Percentiles rank a stretch among this genome's conserved stretches.
Conservation (phyloP, 306 rosid genomes). For the Glycine latifolia region DNA sequence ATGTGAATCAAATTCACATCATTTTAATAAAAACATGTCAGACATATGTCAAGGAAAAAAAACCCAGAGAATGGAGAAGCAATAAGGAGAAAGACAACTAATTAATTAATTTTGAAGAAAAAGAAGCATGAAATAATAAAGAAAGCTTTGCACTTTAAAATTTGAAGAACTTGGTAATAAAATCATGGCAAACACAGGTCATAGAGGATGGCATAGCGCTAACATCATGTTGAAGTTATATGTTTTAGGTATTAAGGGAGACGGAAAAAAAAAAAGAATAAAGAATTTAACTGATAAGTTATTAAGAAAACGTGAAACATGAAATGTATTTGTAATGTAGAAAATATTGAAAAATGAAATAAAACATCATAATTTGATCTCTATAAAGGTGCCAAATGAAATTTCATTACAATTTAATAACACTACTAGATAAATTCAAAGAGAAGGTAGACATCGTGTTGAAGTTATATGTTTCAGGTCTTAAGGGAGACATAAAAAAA, state of each 20-base stretch:
- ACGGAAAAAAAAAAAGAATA: no score
- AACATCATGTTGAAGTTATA: background rate
- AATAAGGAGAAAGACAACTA: background rate
- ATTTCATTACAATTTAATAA: background rate
- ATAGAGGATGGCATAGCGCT: no score
- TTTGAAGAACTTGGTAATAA: background rate
- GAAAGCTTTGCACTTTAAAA: background rate
- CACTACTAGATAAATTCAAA: background rate
- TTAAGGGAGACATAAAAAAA: no score
- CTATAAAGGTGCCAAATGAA: background rate
- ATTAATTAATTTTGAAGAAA: background rate
- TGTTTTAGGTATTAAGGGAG: background rate
- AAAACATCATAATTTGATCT: background rate
- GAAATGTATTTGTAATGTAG: background rate
- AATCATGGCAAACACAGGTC: background rate
- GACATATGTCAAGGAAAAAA: no score
- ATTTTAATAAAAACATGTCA: no score
- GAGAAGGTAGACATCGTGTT: no score
- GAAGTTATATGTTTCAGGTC: no score
- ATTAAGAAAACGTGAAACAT: background rate
- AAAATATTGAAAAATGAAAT: background rate
- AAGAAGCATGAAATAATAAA: no score
- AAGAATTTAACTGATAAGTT: background rate
- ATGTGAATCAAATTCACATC: no score
- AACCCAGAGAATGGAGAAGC: no score